A percentile compares a stretch with the other conserved stretches of the same genome.
Evolutionary conservation across 768 basidiomycete species (phyloP).

Genomic region (Paxillus involutus): DNA sequence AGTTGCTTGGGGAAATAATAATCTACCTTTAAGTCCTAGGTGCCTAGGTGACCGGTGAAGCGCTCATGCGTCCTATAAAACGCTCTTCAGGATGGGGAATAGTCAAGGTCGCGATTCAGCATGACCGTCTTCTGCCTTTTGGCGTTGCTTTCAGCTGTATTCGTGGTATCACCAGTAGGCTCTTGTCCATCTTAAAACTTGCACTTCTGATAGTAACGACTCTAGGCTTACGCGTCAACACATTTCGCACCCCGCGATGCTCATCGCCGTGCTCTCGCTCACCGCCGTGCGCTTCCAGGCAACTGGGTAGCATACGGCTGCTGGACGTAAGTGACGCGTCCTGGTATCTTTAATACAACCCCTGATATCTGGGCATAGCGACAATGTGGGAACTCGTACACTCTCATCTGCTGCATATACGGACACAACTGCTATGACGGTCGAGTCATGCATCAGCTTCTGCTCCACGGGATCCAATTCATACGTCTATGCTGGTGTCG

Average conservation of each 20-base stretch:
- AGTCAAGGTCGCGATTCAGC: background rate
- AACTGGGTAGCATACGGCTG: constrained; percentile 63
- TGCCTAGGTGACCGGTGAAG: constrained; percentile 61
- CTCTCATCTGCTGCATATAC: constrained; percentile 48
- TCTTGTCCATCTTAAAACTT: background rate
- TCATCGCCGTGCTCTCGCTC: constrained; percentile 29
- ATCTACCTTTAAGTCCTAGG: no score
- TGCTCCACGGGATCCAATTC: constrained; percentile 35
- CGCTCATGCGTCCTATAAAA: constrained; percentile 17
- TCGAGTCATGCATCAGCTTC: constrained; percentile 48
- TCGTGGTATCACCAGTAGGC: constrained; percentile 7
- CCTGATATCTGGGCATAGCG: constrained; percentile 36
- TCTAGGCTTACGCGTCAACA: constrained; percentile 10
- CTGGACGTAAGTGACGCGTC: constrained; percentile 46
- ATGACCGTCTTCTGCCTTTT: constrained; percentile 13
- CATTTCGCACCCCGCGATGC: background rate
- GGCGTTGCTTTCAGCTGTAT: background rate
- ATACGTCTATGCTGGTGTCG: constrained; percentile 69
- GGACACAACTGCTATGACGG: constrained; percentile 58
- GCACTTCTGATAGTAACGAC: constrained; percentile 3
- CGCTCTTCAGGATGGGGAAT: background rate
- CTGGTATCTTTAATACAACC: constrained; percentile 10
- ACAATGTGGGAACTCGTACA: constrained; percentile 57
- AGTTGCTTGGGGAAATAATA: no score
- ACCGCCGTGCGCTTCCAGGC: constrained; percentile 41